phyloP scores from a whole-genome alignment of 1,284 basidiomycete species.

The Mrakiaceae sp. region DNA sequence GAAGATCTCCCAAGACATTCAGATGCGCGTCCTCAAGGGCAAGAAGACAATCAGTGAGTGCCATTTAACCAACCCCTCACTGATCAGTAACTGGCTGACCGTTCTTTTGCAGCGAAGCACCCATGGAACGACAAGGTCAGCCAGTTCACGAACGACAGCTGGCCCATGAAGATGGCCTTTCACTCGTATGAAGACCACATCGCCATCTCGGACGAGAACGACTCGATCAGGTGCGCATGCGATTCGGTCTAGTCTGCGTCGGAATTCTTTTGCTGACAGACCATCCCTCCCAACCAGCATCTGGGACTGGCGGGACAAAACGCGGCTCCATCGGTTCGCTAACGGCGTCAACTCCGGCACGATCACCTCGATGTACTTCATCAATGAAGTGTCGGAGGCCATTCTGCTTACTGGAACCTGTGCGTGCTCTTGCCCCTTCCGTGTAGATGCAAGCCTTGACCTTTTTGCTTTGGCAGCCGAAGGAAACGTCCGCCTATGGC shows the following conservation, averaged over 20 bases:
- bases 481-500: conserved; percentile 80
- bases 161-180: conserved; percentile 70
- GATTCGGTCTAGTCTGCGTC: neutral
- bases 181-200: conserved; percentile 88
- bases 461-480: conserved; percentile 48
- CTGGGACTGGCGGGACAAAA: conserved; percentile 84
- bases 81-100: conserved; percentile 6
- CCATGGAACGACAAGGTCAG: conserved; percentile 73
- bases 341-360: conserved; percentile 76
- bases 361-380: conserved; percentile 82
- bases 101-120: conserved; percentile 36
- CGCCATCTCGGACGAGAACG: conserved; percentile 71
- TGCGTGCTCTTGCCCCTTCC: conserved; percentile 32
- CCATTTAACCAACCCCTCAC: neutral
- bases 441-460: neutral
- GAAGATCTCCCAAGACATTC: conserved; percentile 7
- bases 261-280: neutral
- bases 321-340: conserved; percentile 67
- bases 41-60: conserved; percentile 52
- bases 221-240: conserved; percentile 64
- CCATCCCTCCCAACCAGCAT: conserved; percentile 44
- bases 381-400: conserved; percentile 91
- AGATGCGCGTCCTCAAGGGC: conserved; percentile 44
- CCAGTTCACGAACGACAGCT: conserved; percentile 55
- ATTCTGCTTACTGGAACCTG: conserved; percentile 80